These are phyloP conservation scores for Ceratocystis albifundus DNA, from an alignment of 2,329 filamentous ascomycete genomes.

Conservation along the genomic window DNA sequence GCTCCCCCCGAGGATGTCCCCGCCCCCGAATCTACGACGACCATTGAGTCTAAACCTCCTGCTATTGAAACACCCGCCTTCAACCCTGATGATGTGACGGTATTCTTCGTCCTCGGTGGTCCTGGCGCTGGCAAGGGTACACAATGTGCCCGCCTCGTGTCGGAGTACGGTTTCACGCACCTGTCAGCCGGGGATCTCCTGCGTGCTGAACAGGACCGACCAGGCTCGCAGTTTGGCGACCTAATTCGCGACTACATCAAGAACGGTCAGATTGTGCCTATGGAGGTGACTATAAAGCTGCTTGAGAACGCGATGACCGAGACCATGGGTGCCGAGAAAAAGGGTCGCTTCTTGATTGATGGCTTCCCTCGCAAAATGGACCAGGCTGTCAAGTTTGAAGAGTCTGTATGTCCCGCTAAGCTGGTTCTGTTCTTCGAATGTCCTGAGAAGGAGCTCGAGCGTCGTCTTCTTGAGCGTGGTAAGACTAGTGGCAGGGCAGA, in stretches of 20 bases:
- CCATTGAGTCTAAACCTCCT: background rate
- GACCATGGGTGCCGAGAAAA: conserved; percentile 43
- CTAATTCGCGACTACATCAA: conserved; percentile 90
- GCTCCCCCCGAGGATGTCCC: conserved; percentile 34
- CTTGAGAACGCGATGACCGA: conserved; percentile 86
- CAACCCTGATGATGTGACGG: conserved; percentile 65
- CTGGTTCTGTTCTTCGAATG: conserved; percentile 93
- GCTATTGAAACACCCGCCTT: conserved; percentile 51
- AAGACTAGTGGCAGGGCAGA: conserved; percentile 86
- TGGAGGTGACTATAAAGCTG: conserved; percentile 91
- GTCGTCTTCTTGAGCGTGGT: conserved; percentile 71
- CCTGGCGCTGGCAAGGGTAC: conserved; percentile 95
- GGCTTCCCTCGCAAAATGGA: conserved; percentile 96
- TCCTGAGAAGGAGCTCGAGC: conserved; percentile 77
- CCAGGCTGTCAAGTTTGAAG: conserved; percentile 89
- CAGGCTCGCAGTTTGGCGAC: conserved; percentile 77
- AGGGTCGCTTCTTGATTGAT: conserved; percentile 63
- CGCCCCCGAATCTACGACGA: conserved; percentile 53
- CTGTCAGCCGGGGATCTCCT: conserved; percentile 88
- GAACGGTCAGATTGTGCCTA: conserved; percentile 92
- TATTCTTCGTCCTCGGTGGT: conserved; percentile 91
- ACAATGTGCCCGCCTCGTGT: conserved; percentile 79
- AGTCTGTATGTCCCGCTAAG: conserved; percentile 68
- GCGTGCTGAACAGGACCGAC: conserved; percentile 81
- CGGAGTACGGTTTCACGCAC: conserved; percentile 82